Base-by-base conservation (phyloP, 176 grass and related monocot species). In the Olyra latifolia region DNA sequence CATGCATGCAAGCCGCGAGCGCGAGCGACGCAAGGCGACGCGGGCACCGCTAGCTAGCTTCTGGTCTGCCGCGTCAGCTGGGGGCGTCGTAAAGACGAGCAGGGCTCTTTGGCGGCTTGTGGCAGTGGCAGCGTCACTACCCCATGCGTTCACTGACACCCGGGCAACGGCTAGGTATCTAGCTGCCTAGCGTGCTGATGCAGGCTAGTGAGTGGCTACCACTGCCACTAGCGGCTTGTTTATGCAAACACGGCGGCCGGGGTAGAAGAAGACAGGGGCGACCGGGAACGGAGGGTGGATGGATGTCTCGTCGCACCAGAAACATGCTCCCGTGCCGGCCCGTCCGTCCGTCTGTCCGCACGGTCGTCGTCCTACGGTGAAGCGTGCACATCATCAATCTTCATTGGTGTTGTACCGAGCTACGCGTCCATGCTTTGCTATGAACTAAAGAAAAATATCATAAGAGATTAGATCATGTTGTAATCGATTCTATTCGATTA, bases 301-400 rank as follows among this genome's bases (percentile, higher is more conserved):
- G 74, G 12, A 22, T 48, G 74, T 49, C 25, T 19, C 82, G 52
- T 62, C 82, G 13, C 61, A 10, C 67, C 62, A 45, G 30, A 39
- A 25, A 59, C 52, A 59, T 30, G 14, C 27, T 23, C 72, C 6
- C 76, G 15, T 10, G 40, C 35, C 38, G 0, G 50, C 47, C 55
- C 59, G 12, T 39, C 62, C 84, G 16, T 30, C 47, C 76, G 3
- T 75, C 61, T 20, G 6, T 6, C 39, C 66, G 46, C 12, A 16
- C 64, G 10, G 12, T 57, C 40, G 11, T 8, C 32, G 20, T 77
- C 66, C n/a, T 73, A 73, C 78, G 71, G 75, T 8, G 13, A n/a
- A n/a, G n/a, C n/a, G n/a, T n/a, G n/a, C n/a, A n/a, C n/a, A n/a
- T n/a, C n/a, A n/a, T n/a, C n/a, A n/a, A n/a, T n/a, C n/a, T n/a